These are phyloP conservation scores for Lepidium sativum DNA, from an alignment of 345 rosid genomes.

Conservation along the genomic window DNA sequence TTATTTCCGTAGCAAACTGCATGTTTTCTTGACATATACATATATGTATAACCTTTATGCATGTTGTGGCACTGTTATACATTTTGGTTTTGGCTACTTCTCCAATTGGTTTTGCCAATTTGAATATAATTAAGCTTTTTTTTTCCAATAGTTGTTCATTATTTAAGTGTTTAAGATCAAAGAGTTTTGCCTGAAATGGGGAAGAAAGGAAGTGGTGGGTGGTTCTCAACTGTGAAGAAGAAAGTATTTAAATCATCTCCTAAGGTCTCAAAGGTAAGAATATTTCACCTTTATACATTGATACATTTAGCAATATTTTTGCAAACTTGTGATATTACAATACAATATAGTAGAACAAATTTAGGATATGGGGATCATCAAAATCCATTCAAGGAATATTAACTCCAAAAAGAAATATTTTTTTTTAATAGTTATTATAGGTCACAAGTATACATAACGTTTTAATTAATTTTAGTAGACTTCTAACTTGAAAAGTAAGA, in stretches of 20 bases:
- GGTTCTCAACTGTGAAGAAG: constrained; percentile 85
- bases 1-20: too few species aligned
- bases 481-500: neutral
- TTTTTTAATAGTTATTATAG: neutral
- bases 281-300: neutral
- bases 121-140: neutral
- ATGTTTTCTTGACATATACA: too few species aligned
- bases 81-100: neutral
- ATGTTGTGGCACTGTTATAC: neutral
- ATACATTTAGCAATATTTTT: neutral
- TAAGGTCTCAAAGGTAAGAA: constrained; percentile 51
- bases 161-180: neutral
- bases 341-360: constrained; percentile 4
- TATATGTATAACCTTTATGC: neutral
- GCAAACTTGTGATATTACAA: neutral
- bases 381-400: neutral
- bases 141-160: neutral
- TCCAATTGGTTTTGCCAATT: neutral
- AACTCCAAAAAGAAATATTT: neutral
- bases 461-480: neutral
- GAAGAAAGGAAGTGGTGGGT: constrained; percentile 68
- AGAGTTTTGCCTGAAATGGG: constrained; percentile 49
- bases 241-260: constrained; percentile 80
- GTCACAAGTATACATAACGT: neutral
- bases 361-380: neutral